Evolutionary conservation across 2,329 filamentous ascomycete genomes (phyloP).

Genomic region (Ploettnerulaceae sp.): DNA sequence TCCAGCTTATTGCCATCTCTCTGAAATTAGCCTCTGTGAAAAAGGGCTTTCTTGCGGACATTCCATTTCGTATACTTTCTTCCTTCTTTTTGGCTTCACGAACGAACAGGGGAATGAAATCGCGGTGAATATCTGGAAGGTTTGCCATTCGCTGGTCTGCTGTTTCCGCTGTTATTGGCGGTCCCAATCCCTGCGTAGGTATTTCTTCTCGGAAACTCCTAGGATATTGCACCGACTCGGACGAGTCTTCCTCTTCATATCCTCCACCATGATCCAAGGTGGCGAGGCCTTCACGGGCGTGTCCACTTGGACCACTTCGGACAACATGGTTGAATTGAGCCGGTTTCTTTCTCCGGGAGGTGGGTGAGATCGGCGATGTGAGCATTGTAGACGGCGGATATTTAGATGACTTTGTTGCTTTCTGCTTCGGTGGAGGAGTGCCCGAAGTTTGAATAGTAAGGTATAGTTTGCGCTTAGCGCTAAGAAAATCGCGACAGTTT

Average conservation of each 20-base stretch:
- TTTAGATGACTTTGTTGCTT: conserved; percentile 4
- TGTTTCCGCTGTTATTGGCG: conserved; percentile 55
- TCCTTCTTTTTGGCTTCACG: conserved; percentile 54
- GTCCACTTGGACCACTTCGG: conserved; percentile 7
- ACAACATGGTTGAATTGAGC: conserved; percentile 27
- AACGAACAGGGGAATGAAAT: conserved; percentile 62
- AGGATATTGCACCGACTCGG: conserved; percentile 13
- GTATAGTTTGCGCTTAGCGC: conserved; percentile 27
- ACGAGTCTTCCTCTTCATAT: conserved; percentile 36
- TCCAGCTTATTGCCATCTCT: conserved; percentile 69
- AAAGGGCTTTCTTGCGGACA: conserved; percentile 50
- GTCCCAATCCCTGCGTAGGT: conserved; percentile 41
- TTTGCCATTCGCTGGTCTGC: conserved; percentile 48
- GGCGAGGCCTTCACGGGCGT: conserved; percentile 45
- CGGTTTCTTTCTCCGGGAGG: conserved; percentile 34
- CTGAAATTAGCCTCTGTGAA: conserved; percentile 68
- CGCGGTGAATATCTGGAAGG: conserved; percentile 55
- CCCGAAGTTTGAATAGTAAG: conserved; percentile 30
- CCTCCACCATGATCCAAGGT: conserved; percentile 36
- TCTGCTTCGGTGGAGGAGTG: conserved; percentile 17
- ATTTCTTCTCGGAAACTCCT: conserved; percentile 31
- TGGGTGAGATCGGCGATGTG: conserved; percentile 52
- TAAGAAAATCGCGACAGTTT: conserved; percentile 27
- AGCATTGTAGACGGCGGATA: conserved; percentile 58
- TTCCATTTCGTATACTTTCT: conserved; percentile 56